phyloP scores from a whole-genome alignment of 2,329 filamentous ascomycete species.

The Lachnellula arida region DNA sequence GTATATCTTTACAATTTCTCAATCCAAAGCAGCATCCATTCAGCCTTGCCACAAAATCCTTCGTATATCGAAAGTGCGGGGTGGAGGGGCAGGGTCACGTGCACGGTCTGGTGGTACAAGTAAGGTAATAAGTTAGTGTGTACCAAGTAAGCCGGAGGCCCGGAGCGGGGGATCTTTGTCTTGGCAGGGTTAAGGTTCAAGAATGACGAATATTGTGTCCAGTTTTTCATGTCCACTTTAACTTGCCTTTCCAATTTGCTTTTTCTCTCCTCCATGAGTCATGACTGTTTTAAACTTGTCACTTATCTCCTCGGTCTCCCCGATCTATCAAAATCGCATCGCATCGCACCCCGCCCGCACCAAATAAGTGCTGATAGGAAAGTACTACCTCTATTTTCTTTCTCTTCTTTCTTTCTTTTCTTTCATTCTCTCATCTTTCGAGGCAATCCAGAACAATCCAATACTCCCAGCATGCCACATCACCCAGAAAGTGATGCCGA shows the following conservation, averaged over 20 bases:
- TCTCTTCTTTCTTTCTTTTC: no score
- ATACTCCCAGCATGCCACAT: background rate
- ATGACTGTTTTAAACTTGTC: background rate
- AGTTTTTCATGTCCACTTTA: background rate
- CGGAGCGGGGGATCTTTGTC: background rate
- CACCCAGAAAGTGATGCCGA: slow-evolving; percentile 10
- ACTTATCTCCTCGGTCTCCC: background rate
- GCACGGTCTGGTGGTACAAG: no score
- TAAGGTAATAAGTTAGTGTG: background rate
- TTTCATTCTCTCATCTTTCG: no score
- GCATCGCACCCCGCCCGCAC: background rate
- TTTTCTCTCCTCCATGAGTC: background rate
- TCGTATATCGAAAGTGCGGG: no score
- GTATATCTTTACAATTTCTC: no score
- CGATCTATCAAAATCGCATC: background rate
- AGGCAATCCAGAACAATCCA: background rate
- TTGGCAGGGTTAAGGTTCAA: background rate
- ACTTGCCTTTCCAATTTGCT: background rate
- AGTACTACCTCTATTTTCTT: background rate
- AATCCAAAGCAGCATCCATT: no score
- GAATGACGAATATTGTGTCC: background rate
- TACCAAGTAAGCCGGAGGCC: background rate
- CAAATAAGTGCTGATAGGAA: background rate
- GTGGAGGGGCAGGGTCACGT: no score
- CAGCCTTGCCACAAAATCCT: no score